Percentiles rank a stretch among this genome's conserved stretches.
Evolutionary conservation across 2,329 filamentous ascomycete genomes (phyloP).

Genomic region (Fonsecaea erecta): DNA sequence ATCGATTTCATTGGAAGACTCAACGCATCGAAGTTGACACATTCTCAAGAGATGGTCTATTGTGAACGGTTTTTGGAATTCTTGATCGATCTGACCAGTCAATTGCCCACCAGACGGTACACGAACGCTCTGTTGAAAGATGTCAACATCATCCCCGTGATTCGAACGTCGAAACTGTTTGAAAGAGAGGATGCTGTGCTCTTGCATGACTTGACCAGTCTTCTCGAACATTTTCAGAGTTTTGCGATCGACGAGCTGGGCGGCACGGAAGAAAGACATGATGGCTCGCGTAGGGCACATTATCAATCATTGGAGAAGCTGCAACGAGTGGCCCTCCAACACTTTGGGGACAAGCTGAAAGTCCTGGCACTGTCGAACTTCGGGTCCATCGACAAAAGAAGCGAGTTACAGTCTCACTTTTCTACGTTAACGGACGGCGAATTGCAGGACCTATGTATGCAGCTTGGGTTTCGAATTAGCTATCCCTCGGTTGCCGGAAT

Average conservation of each 20-base stretch:
- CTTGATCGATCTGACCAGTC: slow-evolving; percentile 85
- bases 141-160: slow-evolving; percentile 77
- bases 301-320: slow-evolving; percentile 76
- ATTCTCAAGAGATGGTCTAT: slow-evolving; percentile 70
- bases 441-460: slow-evolving; percentile 67
- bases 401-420: slow-evolving; percentile 77
- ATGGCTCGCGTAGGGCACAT: slow-evolving; percentile 78
- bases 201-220: slow-evolving; percentile 75
- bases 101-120: slow-evolving; percentile 90
- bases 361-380: slow-evolving; percentile 92
- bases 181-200: slow-evolving; percentile 74
- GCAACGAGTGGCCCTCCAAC: slow-evolving; percentile 75
- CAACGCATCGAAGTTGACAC: slow-evolving; percentile 55
- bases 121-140: slow-evolving; percentile 88
- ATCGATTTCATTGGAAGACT: slow-evolving; percentile 80
- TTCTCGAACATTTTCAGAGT: slow-evolving; percentile 84
- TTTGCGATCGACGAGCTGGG: slow-evolving; percentile 93
- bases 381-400: slow-evolving; percentile 78
- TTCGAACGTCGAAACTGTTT: slow-evolving; percentile 78
- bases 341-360: slow-evolving; percentile 89
- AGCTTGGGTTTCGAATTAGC: slow-evolving; percentile 77
- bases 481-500: slow-evolving; percentile 76
- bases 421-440: slow-evolving; percentile 75
- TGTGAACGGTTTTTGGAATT: slow-evolving; percentile 94
- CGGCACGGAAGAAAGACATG: slow-evolving; percentile 72